Percentiles rank a stretch among this genome's conserved stretches.
Evolutionary conservation across 306 rosid genomes (phyloP).

Genomic region (Gillenia trifoliata): DNA sequence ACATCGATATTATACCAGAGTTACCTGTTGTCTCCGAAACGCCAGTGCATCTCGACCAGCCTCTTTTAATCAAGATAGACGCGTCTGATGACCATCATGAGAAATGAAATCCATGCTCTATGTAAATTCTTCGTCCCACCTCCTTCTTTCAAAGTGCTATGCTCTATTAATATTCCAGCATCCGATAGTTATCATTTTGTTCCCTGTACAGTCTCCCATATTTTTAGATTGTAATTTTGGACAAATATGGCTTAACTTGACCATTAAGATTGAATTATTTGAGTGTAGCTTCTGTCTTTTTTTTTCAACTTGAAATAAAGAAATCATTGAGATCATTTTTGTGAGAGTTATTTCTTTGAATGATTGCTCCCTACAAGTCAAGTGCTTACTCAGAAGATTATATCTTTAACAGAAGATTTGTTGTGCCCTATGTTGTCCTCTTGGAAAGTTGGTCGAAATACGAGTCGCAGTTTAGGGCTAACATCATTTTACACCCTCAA

Average conservation of each 20-base stretch:
- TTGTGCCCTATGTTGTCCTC: neutral
- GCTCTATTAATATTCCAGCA: slow-evolving; percentile 19
- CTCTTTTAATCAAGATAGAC: slow-evolving; percentile 70
- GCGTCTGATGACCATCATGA: slow-evolving; percentile 32
- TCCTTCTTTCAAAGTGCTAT: slow-evolving; percentile 19
- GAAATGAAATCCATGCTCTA: slow-evolving; percentile 26
- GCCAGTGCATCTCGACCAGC: slow-evolving; percentile 52
- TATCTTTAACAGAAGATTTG: neutral
- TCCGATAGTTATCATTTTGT: slow-evolving; percentile 20
- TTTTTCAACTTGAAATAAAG: neutral
- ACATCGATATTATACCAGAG: slow-evolving; percentile 27
- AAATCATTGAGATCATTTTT: slow-evolving; percentile 5
- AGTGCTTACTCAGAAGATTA: neutral
- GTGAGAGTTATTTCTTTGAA: neutral
- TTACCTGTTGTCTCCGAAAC: slow-evolving; percentile 39
- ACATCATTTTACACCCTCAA: too few relatives aligned
- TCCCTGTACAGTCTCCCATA: slow-evolving; percentile 31
- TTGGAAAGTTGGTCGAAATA: neutral
- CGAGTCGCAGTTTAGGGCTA: too few relatives aligned
- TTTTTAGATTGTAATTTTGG: slow-evolving; percentile 20
- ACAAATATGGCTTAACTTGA: slow-evolving; percentile 20
- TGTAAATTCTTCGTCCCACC: slow-evolving; percentile 54
- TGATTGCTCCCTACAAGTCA: neutral
- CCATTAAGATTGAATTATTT: slow-evolving; percentile 12
- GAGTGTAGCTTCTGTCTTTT: neutral